A percentile compares a stretch with the other conserved stretches of the same genome.
These are phyloP conservation scores for Corrigiola litoralis DNA, from an alignment of 179 eudicot genomes.

Conservation along the genomic window DNA sequence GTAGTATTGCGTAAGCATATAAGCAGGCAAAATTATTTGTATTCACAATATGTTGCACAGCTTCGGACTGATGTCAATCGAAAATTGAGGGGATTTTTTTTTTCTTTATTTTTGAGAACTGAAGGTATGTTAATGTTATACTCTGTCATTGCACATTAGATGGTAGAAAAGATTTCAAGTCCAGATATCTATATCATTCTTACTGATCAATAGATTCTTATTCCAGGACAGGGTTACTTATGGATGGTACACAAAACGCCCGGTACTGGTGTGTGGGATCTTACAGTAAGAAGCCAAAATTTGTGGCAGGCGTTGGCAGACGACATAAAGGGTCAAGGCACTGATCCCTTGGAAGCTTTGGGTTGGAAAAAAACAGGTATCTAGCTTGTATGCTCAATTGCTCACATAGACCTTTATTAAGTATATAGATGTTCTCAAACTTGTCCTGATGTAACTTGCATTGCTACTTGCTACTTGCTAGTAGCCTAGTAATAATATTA, in stretches of 20 bases:
- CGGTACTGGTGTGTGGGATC: conserved; percentile 70
- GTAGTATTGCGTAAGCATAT: too few species aligned
- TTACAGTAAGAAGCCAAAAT: conserved; percentile 66
- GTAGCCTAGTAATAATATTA: too few species aligned
- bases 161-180: background rate
- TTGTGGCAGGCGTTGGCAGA: conserved; percentile 73
- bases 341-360: conserved; percentile 57
- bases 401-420: background rate
- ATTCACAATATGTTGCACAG: too few species aligned
- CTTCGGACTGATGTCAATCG: too few species aligned
- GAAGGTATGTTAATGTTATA: background rate
- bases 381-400: background rate
- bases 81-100: too few species aligned
- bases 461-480: too few species aligned
- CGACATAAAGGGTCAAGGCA: conserved; percentile 44
- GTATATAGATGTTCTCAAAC: too few species aligned
- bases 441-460: background rate
- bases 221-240: conserved; percentile 87
- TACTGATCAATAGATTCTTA: background rate
- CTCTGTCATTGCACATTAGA: background rate
- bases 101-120: background rate
- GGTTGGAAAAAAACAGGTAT: conserved; percentile 97
- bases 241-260: conserved; percentile 90
- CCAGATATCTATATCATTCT: background rate
- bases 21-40: too few species aligned